Conservation (phyloP, 163 green algal species). For the Volvox carteri region DNA sequence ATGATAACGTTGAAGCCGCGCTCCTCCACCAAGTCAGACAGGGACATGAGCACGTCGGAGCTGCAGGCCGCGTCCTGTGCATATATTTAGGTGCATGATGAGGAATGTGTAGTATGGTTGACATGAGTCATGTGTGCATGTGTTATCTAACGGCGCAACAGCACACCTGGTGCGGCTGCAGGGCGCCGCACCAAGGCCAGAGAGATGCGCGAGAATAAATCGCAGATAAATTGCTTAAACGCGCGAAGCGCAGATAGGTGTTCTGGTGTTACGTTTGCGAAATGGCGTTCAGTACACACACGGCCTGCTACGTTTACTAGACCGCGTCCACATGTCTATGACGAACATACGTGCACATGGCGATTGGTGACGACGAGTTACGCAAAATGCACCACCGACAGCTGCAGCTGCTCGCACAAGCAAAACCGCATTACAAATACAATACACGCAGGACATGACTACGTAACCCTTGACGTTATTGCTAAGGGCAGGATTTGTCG, state of each 20-base stretch:
- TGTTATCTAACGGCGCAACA: not conserved
- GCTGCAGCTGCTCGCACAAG: too few relatives aligned
- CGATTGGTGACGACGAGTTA: too few relatives aligned
- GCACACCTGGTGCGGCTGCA: not conserved
- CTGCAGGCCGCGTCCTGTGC: slow-evolving; percentile 45
- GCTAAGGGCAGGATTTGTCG: too few relatives aligned
- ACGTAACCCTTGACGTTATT: too few relatives aligned
- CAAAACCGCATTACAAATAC: too few relatives aligned
- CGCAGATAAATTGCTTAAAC: not conserved
- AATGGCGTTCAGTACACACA: too few relatives aligned
- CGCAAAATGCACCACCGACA: too few relatives aligned
- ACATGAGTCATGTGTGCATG: not conserved
- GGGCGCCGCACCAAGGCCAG: not conserved
- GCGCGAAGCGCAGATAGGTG: not conserved
- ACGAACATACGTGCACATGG: too few relatives aligned
- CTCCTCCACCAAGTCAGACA: slow-evolving; percentile 71
- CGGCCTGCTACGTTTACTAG: too few relatives aligned
- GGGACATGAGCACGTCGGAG: slow-evolving; percentile 32
- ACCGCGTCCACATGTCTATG: too few relatives aligned
- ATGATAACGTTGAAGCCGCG: slow-evolving; percentile 77
- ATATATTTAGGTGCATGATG: not conserved
- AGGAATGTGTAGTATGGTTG: not conserved
- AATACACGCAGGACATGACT: too few relatives aligned
- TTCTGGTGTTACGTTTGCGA: too few relatives aligned
- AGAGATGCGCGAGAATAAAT: not conserved